A percentile compares a stretch with the other conserved stretches of the same genome.
Conservation (phyloP, 2,329 filamentous ascomycete genomes). For the Pseudopithomyces chartarum region DNA sequence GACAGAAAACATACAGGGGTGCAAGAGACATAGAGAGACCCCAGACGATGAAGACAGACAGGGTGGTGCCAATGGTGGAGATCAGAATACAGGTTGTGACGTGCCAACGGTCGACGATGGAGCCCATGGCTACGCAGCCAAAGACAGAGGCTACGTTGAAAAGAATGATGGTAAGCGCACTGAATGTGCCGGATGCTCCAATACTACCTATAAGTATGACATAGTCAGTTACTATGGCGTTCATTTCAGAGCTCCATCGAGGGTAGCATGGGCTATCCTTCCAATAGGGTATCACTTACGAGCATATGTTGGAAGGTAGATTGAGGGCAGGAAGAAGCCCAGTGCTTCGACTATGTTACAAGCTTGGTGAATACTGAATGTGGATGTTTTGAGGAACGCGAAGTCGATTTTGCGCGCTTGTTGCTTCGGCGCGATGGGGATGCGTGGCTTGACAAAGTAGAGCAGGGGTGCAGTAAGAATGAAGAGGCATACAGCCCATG, state of each 20-base stretch:
- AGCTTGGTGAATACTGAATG: constrained; percentile 40
- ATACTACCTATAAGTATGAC: constrained; percentile 12
- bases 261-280: no score
- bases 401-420: constrained; percentile 31
- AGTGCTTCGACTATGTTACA: constrained; percentile 45
- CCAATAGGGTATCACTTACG: background rate
- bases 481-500: constrained; percentile 43
- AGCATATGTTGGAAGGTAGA: constrained; percentile 46
- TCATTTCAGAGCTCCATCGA: no score
- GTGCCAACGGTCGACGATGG: constrained; percentile 48
- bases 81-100: constrained; percentile 49
- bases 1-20: constrained; percentile 38
- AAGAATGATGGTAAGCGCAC: constrained; percentile 41
- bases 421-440: constrained; percentile 27
- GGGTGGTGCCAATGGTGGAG: constrained; percentile 47
- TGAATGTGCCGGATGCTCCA: constrained; percentile 25
- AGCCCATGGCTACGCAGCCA: constrained; percentile 44
- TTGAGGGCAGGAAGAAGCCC: constrained; percentile 47
- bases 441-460: constrained; percentile 38
- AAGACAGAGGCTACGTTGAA: constrained; percentile 44
- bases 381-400: constrained; percentile 31
- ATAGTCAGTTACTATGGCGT: no score
- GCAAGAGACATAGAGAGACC: constrained; percentile 48
- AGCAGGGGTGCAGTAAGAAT: constrained; percentile 39
- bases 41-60: constrained; percentile 54